phyloP scores from a whole-genome alignment of 1,284 basidiomycete species.

The Leucoagaricus sp. region DNA sequence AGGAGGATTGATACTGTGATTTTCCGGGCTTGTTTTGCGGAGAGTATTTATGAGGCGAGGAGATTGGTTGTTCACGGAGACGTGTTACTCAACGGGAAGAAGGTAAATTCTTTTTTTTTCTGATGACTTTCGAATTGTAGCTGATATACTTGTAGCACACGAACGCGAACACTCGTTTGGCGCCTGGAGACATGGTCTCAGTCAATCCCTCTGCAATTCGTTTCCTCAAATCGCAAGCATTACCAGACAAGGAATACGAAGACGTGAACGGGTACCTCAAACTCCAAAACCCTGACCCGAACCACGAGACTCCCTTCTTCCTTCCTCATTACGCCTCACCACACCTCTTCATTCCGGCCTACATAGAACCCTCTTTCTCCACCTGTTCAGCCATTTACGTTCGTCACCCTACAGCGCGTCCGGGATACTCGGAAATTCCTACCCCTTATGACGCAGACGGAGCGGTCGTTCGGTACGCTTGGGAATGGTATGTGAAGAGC shows the following conservation, averaged over 20 bases:
- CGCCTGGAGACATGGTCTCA: conserved; percentile 93
- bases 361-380: conserved; percentile 88
- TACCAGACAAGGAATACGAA: conserved; percentile 12
- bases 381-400: conserved; percentile 95
- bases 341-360: conserved; percentile 94
- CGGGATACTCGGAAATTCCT: conserved; percentile 90
- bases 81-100: conserved; percentile 88
- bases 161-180: conserved; percentile 87
- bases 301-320: conserved; percentile 67
- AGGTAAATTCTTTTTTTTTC: conserved; percentile 53
- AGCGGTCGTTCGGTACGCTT: conserved; percentile 80
- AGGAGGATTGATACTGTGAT: conserved; percentile 90
- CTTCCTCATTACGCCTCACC: conserved; percentile 90
- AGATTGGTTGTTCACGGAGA: conserved; percentile 86
- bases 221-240: conserved; percentile 53
- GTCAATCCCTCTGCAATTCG: conserved; percentile 84
- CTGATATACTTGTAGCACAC: conserved; percentile 54
- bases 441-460: conserved; percentile 94
- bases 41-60: conserved; percentile 89
- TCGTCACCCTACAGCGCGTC: conserved; percentile 93
- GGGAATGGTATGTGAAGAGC: conserved; percentile 89
- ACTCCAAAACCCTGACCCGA: conserved; percentile 16
- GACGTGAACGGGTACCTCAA: conserved; percentile 13
- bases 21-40: conserved; percentile 90
- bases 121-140: neutral